Percentiles rank a stretch among this genome's conserved stretches.
Conservation (phyloP, 73 alveolate species). For the Stentor coeruleus region DNA sequence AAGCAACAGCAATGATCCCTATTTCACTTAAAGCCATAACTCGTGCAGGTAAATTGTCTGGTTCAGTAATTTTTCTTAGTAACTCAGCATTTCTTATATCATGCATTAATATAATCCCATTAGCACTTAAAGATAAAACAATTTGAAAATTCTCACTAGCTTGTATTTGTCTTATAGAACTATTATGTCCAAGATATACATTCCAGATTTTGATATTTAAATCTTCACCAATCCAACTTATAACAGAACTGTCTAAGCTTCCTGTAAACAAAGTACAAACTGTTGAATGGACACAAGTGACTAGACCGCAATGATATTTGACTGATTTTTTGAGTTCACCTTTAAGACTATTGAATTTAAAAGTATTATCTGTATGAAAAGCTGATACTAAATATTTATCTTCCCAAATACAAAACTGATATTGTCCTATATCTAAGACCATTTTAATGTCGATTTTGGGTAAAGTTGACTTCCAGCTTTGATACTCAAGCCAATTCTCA, state of each 20-base stretch:
- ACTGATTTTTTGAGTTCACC: conserved; percentile 6
- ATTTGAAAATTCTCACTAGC: not conserved
- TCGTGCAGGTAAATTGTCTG: not conserved
- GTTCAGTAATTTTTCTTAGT: not conserved
- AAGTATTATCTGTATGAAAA: not conserved
- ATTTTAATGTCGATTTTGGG: not conserved
- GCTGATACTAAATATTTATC: not conserved
- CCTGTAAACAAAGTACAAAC: not conserved
- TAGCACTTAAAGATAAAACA: not conserved
- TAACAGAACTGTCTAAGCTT: not conserved
- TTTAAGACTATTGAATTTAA: not conserved
- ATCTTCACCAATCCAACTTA: not conserved
- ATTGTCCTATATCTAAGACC: not conserved
- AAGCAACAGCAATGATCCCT: conserved; percentile 14
- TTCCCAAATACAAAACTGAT: not conserved
- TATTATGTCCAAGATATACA: not conserved
- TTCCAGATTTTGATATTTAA: not conserved
- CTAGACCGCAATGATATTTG: conserved; percentile 6
- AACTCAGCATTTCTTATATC: not conserved
- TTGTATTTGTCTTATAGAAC: not conserved
- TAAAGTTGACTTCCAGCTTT: not conserved
- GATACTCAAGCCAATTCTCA: not conserved
- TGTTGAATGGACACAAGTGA: not conserved
- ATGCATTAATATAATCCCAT: not conserved
- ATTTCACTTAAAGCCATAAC: conserved; percentile 10